Conservation (phyloP, 441 rosid species). For the Populus hybrid region DNA sequence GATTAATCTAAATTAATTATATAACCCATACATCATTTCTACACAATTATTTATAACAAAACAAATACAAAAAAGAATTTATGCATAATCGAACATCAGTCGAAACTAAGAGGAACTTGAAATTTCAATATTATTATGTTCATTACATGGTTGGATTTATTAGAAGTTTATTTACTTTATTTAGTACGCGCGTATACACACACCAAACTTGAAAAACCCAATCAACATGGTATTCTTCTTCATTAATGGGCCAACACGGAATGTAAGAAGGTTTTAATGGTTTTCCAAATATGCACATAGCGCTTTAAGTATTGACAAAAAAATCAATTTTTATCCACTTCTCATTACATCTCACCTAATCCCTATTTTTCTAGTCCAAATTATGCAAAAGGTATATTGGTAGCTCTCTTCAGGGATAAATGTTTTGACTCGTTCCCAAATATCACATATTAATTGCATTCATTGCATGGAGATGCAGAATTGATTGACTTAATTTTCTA, state of each 20-base stretch:
- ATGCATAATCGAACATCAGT: too few relatives aligned
- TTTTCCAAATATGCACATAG: conserved; percentile 28
- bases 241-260: conserved; percentile 31
- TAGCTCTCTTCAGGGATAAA: conserved; percentile 22
- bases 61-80: too few relatives aligned
- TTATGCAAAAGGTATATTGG: conserved; percentile 12
- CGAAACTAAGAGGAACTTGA: too few relatives aligned
- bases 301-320: conserved; percentile 14
- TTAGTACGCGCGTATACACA: too few relatives aligned
- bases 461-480: conserved; percentile 17
- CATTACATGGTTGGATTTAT: too few relatives aligned
- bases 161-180: too few relatives aligned
- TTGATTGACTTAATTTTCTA: conserved; percentile 5
- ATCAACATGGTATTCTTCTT: neutral
- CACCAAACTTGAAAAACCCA: too few relatives aligned
- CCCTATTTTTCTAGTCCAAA: conserved; percentile 18
- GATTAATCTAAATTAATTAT: too few relatives aligned
- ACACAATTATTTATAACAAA: too few relatives aligned
- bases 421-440: conserved; percentile 17
- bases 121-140: too few relatives aligned
- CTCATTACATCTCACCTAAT: conserved; percentile 10
- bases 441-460: conserved; percentile 20
- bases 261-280: conserved; percentile 8
- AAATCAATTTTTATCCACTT: conserved; percentile 19
- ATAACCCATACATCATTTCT: too few relatives aligned